Base-by-base conservation (phyloP, 2,329 filamentous ascomycete genomes). In the Talaromyces sp. region DNA sequence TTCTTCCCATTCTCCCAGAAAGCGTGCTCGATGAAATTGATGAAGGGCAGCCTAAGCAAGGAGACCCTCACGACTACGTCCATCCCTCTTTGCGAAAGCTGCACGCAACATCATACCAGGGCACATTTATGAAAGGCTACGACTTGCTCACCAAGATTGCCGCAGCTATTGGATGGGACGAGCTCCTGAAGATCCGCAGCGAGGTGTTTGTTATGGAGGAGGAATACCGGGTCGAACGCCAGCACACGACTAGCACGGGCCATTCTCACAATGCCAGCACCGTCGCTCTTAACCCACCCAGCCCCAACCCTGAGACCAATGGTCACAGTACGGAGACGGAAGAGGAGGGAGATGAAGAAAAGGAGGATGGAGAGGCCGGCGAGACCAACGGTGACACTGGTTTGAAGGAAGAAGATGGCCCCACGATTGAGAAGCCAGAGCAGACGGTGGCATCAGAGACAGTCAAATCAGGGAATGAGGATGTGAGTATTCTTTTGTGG, bases 151-250 rank as follows among this genome's bases (percentile, higher is more conserved):
- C 95, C 0, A 93, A 97, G 73, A 93, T 99, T 81, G 96, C 93
- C 0, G 89, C 91, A 63, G 93, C 95, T 76, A 97, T 99, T 68
- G 95, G 95, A 43, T 99, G 95, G 95, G 95, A 99, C 69, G 91
- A 97, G 71, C 82, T 99, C 24, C 81, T 99, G 56, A 96, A 91
- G 75, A 96, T 96, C 69, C 86, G 95, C 67, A 98, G 93, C 78
- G 93, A 93, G 64, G 95, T 99, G 1, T 99, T 99, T 68, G 95
- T 99, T 55, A 99, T 99, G 95, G 95, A 99, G 74, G 95, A 99
- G 71, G 95, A 99, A 75, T 99, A 99, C 73, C 87, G 95, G 55
- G 89, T 88, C 60, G 95, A 98, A 77, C 73, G 75, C 21, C 72
- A 79, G 51, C 69, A 78, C 57, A 67, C 67, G 32, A 53, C 67